phyloP scores from a whole-genome alignment of 2,329 filamentous ascomycete genomes.

The Diplodia scrobiculata region DNA sequence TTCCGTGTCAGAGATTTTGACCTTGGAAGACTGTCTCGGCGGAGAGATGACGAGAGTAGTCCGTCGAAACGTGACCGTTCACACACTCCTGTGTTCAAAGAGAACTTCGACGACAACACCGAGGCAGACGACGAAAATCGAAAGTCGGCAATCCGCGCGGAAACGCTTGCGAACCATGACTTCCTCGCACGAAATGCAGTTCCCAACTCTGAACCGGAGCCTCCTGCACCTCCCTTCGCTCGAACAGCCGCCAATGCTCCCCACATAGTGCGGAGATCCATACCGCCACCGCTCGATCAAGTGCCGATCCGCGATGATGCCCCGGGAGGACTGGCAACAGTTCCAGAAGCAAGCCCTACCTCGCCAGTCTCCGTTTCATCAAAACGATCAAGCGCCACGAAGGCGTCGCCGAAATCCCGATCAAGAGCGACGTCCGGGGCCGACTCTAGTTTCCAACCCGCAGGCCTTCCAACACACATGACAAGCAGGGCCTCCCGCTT shows the following conservation, averaged over 20 bases:
- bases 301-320: slow-evolving; percentile 19
- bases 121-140: slow-evolving; percentile 47
- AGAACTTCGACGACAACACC: slow-evolving; percentile 59
- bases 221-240: slow-evolving; percentile 19
- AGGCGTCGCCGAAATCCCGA: slow-evolving; percentile 41
- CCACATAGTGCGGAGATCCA: slow-evolving; percentile 34
- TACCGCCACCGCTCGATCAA: slow-evolving; percentile 36
- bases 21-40: background rate
- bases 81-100: slow-evolving; percentile 62
- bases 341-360: slow-evolving; percentile 23
- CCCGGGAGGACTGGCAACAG: slow-evolving; percentile 17
- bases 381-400: slow-evolving; percentile 33
- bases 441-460: slow-evolving; percentile 42
- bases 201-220: slow-evolving; percentile 17
- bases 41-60: slow-evolving; percentile 38
- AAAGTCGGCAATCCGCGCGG: slow-evolving; percentile 50
- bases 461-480: slow-evolving; percentile 48
- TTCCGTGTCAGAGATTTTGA: slow-evolving; percentile 27
- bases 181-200: slow-evolving; percentile 42
- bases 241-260: background rate
- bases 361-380: slow-evolving; percentile 5
- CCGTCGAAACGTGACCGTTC: slow-evolving; percentile 45
- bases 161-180: slow-evolving; percentile 52
- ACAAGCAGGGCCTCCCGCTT: slow-evolving; percentile 74
- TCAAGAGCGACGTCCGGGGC: slow-evolving; percentile 44